These are phyloP conservation scores for Ceratonia siliqua DNA, from an alignment of 306 rosid genomes.

Conservation along the genomic window DNA sequence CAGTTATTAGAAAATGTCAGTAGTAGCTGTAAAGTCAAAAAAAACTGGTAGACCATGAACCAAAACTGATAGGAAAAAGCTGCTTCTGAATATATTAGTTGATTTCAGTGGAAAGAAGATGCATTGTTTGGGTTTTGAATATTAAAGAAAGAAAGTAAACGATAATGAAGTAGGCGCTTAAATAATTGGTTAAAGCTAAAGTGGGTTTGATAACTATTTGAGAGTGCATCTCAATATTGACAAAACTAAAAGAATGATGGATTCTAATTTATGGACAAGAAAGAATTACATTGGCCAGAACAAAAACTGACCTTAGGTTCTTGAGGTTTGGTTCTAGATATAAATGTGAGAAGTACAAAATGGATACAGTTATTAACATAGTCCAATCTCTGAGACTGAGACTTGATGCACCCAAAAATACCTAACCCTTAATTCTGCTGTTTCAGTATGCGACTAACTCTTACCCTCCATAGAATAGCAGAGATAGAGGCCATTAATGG, in stretches of 20 bases:
- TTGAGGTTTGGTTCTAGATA: no score
- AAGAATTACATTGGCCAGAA: background rate
- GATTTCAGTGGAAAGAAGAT: constrained; percentile 32
- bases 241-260: background rate
- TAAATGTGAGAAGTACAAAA: no score
- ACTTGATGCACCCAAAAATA: background rate
- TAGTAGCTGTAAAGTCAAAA: constrained; percentile 43
- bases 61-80: constrained; percentile 4
- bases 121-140: constrained; percentile 31
- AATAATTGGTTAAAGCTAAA: constrained; percentile 17
- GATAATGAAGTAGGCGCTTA: constrained; percentile 21
- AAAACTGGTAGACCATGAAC: constrained; percentile 5
- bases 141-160: constrained; percentile 42
- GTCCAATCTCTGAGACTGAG: background rate
- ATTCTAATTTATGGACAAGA: background rate
- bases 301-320: background rate
- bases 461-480: background rate
- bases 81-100: background rate
- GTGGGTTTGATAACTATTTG: background rate
- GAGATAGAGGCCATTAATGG: background rate
- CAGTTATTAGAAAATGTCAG: background rate
- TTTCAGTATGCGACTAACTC: no score
- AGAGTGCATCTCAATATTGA: background rate
- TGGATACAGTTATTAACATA: no score
- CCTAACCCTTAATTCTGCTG: background rate